Percentiles rank a stretch among this genome's conserved stretches.
phyloP scores from a whole-genome alignment of 495 filamentous ascomycete species.

The Trichoderma virens region DNA sequence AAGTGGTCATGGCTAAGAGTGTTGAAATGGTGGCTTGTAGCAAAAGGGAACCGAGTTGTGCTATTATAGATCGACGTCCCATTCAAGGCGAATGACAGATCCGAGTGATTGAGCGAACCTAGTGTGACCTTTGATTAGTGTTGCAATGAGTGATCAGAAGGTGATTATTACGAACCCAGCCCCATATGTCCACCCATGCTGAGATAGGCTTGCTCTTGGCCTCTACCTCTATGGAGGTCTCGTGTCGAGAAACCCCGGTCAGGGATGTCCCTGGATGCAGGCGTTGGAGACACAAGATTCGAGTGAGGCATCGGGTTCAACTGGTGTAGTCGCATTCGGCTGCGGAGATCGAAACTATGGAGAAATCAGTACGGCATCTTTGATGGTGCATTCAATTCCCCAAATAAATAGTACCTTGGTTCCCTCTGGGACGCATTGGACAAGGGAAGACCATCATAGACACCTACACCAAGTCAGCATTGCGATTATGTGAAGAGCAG shows the following conservation, averaged over 20 bases:
- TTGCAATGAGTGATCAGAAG: background rate
- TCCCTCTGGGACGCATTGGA: background rate
- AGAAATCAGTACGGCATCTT: background rate
- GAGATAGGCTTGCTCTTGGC: conserved; percentile 3
- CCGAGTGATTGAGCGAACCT: background rate
- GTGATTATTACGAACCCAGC: background rate
- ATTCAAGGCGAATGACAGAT: background rate
- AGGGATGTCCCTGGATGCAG: conserved; percentile 16
- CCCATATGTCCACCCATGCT: background rate
- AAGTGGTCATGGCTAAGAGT: background rate
- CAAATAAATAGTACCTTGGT: background rate
- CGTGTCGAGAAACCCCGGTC: conserved; percentile 15
- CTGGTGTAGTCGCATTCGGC: background rate
- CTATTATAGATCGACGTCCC: background rate
- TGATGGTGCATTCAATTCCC: background rate
- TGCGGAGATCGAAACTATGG: conserved; percentile 9
- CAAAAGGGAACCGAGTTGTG: background rate
- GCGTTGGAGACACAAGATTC: conserved; percentile 18
- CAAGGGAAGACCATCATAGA: background rate
- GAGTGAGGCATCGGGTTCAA: conserved; percentile 16
- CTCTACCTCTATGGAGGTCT: conserved; percentile 17
- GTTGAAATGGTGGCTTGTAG: background rate
- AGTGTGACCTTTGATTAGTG: background rate
- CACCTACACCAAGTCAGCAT: background rate
- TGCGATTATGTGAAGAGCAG: background rate